Percentiles rank a stretch among this genome's conserved stretches.
phyloP scores from a whole-genome alignment of 2,329 filamentous ascomycete species.

The Hypoxylon sp. region DNA sequence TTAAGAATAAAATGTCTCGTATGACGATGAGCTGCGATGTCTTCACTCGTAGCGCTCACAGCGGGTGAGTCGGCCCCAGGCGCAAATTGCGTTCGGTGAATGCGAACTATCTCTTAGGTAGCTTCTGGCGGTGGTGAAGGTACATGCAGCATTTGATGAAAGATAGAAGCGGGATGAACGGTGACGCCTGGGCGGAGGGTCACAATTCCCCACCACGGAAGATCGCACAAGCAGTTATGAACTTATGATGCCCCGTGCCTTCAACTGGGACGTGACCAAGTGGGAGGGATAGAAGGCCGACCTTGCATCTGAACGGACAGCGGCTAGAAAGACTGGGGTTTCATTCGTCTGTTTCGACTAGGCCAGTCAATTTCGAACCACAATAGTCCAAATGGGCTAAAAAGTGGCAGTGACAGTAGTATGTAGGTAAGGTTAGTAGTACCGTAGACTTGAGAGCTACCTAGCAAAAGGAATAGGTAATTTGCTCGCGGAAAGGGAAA shows the following conservation, averaged over 20 bases:
- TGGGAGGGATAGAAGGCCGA: slow-evolving; percentile 57
- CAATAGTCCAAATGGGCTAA: slow-evolving; percentile 47
- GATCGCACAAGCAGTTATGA: slow-evolving; percentile 58
- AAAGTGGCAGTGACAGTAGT: slow-evolving; percentile 35
- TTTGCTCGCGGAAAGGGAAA: slow-evolving; percentile 30
- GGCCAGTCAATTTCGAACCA: slow-evolving; percentile 50
- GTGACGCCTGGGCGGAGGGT: slow-evolving; percentile 56
- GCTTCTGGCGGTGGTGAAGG: slow-evolving; percentile 51
- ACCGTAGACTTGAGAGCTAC: slow-evolving; percentile 26
- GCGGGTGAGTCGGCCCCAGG: slow-evolving; percentile 51
- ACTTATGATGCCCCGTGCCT: slow-evolving; percentile 57
- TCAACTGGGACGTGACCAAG: slow-evolving; percentile 55
- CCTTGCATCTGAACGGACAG: slow-evolving; percentile 58
- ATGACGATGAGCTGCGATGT: slow-evolving; percentile 54
- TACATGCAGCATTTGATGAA: slow-evolving; percentile 48
- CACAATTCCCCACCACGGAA: slow-evolving; percentile 58
- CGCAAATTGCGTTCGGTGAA: slow-evolving; percentile 52
- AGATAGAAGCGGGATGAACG: slow-evolving; percentile 54
- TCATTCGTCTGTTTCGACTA: slow-evolving; percentile 57
- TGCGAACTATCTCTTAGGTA: slow-evolving; percentile 47
- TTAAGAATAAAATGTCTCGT: slow-evolving; percentile 62
- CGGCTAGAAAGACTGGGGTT: slow-evolving; percentile 59
- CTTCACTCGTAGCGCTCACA: slow-evolving; percentile 54
- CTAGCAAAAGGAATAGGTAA: slow-evolving; percentile 29
- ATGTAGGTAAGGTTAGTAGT: slow-evolving; percentile 29